Evolutionary conservation across 495 filamentous ascomycete genomes (phyloP).

Genomic region (Xylaria telfairii): DNA sequence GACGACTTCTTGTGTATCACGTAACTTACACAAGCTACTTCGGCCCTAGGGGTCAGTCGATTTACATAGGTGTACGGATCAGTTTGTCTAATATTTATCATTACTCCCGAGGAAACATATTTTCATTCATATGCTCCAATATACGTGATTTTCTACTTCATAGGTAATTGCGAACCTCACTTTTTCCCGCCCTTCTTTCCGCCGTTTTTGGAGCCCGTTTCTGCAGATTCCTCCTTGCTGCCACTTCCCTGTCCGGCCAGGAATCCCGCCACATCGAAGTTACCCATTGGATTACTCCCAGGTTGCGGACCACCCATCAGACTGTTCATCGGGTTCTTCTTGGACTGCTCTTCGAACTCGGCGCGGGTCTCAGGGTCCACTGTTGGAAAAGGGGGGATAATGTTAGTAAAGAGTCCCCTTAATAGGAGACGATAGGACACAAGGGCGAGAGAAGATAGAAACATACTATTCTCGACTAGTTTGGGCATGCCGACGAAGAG

Average conservation of each 20-base stretch:
- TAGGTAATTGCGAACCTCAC: conserved; percentile 40
- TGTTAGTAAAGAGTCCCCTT: not conserved
- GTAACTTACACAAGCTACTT: not conserved
- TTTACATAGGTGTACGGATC: not conserved
- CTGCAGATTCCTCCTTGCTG: conserved; percentile 42
- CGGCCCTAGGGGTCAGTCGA: not conserved
- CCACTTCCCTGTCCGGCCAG: conserved; percentile 61
- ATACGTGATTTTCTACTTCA: not conserved
- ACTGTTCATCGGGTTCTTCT: conserved; percentile 67
- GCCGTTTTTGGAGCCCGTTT: conserved; percentile 35
- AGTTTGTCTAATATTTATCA: not conserved
- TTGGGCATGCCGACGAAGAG: conserved; percentile 91
- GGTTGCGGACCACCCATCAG: conserved; percentile 53
- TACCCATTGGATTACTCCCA: conserved; percentile 59
- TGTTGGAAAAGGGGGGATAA: conserved; percentile 44
- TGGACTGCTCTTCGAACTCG: conserved; percentile 91
- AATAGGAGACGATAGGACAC: not conserved
- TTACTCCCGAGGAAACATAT: not conserved
- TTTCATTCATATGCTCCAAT: not conserved
- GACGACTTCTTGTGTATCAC: not conserved
- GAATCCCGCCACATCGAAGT: conserved; percentile 88
- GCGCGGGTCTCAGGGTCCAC: conserved; percentile 94
- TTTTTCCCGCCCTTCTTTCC: conserved; percentile 42
- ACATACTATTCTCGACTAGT: conserved; percentile 92
- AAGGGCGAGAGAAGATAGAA: conserved; percentile 14